Base-by-base conservation (phyloP, 805 yeast genomes). In the Sungouiella thailandica region DNA sequence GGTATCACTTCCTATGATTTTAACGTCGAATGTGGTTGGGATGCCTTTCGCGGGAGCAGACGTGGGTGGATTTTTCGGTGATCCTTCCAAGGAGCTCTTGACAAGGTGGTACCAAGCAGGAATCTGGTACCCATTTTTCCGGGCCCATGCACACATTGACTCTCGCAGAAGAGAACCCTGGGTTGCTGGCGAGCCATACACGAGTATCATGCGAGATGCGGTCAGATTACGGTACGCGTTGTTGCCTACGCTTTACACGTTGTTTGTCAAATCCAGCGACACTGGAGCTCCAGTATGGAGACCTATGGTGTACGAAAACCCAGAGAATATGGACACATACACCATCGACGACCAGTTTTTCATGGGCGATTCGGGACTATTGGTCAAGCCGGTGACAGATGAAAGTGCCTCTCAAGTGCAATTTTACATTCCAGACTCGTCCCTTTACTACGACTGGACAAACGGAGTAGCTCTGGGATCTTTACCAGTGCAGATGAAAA, bases 91-190 rank as follows among this genome's bases (percentile, higher is more conserved):
- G 23, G 97, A 93, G 51, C 61, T 93, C 40, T 65, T 86, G 37
- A 74, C 84, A 0, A 72, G 99, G 50, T 93, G 98, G 98, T 90
- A 89, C 55, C 98, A 93, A 57, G 72, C 95, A 2, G 98, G 97
- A 38, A 76, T 84, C 18, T 90, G 94, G 82, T 89, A 90, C 59
- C 98, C 98, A 23, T 93, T 93, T 51, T 90, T 93, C 66, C 71
- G 98, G 50, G 97, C 82, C 0, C 99, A 93, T 61, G 97, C 97
- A 0, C 97, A 93, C 62, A 83, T 90, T 34, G 98, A 93, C 57
- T 70, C 96, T 1, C 71, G 82, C 50, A 78, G 97, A 60, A 75
- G 96, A 42, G 98, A 93, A 56, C 98, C 98, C 1, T 90, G 87
- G 80, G 56, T 90, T 29, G 69, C 83, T 2, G 83, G 84, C 7